These are phyloP conservation scores for Fusarium paranaense DNA, from an alignment of 2,329 filamentous ascomycete genomes.

Conservation along the genomic window DNA sequence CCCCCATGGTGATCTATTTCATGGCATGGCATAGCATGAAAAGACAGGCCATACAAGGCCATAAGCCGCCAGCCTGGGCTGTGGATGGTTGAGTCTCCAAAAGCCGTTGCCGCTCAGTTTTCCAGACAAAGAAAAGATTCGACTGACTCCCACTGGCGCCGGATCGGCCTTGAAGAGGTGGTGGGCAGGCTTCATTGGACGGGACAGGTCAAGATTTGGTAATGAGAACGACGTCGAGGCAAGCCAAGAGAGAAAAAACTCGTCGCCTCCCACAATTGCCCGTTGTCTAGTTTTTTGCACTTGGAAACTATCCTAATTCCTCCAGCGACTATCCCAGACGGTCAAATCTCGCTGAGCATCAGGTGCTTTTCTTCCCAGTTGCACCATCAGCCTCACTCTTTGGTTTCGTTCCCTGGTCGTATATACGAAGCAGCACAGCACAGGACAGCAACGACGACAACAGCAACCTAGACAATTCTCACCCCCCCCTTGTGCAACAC, in stretches of 20 bases:
- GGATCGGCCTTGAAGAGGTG: constrained; percentile 32
- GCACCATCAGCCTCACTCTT: constrained; percentile 10
- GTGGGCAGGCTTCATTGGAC: constrained; percentile 47
- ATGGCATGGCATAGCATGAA: background rate
- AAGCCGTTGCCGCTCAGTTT: constrained; percentile 24
- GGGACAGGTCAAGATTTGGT: constrained; percentile 48
- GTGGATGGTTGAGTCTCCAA: constrained; percentile 15
- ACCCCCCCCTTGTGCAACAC: background rate
- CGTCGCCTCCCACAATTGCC: constrained; percentile 19
- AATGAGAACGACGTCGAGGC: constrained; percentile 50
- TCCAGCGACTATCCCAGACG: background rate
- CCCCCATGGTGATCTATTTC: constrained; percentile 8
- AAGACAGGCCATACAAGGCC: constrained; percentile 28
- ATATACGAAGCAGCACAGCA: constrained; percentile 6
- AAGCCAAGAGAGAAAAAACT: constrained; percentile 36
- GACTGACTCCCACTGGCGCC: constrained; percentile 27
- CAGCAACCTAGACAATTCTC: background rate
- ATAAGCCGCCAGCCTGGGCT: constrained; percentile 14
- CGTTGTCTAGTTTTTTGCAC: constrained; percentile 27
- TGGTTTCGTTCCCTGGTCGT: constrained; percentile 25
- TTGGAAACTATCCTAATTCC: background rate
- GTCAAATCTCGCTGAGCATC: constrained; percentile 19
- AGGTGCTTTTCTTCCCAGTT: constrained; percentile 21
- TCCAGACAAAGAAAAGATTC: constrained; percentile 32
- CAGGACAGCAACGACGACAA: background rate